Evolutionary conservation across 2,329 filamentous ascomycete species (phyloP).

Genomic region (Falciphora oryzae): DNA sequence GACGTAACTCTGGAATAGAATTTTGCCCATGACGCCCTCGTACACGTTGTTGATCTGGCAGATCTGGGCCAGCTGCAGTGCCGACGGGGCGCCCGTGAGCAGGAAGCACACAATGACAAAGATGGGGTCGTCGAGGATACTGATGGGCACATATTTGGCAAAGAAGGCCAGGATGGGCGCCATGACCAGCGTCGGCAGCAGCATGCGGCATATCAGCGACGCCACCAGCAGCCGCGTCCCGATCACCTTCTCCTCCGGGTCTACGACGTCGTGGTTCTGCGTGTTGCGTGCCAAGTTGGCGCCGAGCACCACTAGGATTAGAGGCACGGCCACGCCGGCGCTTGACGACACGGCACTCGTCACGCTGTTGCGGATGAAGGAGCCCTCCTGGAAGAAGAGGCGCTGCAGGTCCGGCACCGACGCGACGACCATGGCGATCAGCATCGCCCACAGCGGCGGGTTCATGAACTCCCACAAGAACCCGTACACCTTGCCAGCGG

Average conservation of each 20-base stretch:
- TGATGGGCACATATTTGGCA: conserved; percentile 87
- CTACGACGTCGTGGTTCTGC: conserved; percentile 58
- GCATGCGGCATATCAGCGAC: conserved; percentile 81
- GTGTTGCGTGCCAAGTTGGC: conserved; percentile 94
- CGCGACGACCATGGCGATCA: conserved; percentile 82
- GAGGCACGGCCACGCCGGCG: conserved; percentile 84
- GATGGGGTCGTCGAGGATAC: conserved; percentile 94
- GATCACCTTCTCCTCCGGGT: conserved; percentile 64
- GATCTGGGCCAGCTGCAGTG: conserved; percentile 92
- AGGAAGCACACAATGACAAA: conserved; percentile 98
- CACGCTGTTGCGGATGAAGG: conserved; percentile 88
- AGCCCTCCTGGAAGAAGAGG: conserved; percentile 82
- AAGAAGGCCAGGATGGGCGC: conserved; percentile 79
- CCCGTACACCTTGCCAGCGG: conserved; percentile 43
- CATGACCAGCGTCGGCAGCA: conserved; percentile 88
- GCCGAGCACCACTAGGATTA: conserved; percentile 92
- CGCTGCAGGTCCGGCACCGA: conserved; percentile 77
- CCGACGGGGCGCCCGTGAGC: conserved; percentile 87
- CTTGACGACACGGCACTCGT: conserved; percentile 81
- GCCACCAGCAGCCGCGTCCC: conserved; percentile 77
- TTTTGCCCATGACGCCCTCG: conserved; percentile 86
- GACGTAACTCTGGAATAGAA: conserved; percentile 95
- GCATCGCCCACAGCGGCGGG: conserved; percentile 95
- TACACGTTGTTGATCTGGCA: conserved; percentile 98
- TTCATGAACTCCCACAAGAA: conserved; percentile 96